phyloP scores from a whole-genome alignment of 148 eudicot genomes.

The Chenopodium quinoa region DNA sequence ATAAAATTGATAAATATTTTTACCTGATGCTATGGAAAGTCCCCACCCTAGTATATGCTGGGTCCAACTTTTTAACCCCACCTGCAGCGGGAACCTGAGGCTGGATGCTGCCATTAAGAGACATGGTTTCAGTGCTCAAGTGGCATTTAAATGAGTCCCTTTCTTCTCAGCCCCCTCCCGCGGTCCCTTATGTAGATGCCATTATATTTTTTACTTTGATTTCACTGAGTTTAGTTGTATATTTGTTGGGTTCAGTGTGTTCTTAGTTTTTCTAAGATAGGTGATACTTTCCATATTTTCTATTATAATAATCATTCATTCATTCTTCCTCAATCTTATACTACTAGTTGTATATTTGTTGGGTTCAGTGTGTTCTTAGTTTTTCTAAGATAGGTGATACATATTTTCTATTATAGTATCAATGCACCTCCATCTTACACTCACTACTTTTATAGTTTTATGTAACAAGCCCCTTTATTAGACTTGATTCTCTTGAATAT shows the following conservation, averaged over 20 bases:
- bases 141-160: not conserved
- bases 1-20: not conserved
- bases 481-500: not conserved
- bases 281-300: not conserved
- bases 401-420: not conserved
- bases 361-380: not conserved
- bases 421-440: not conserved
- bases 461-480: not conserved
- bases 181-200: not conserved
- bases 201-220: not conserved
- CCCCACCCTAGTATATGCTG: no score
- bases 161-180: not conserved
- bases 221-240: not conserved
- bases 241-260: not conserved
- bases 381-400: not conserved
- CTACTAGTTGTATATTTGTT: not conserved
- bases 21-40: not conserved
- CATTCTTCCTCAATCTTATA: not conserved
- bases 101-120: not conserved
- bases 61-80: not conserved
- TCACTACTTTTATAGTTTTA: not conserved
- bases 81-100: not conserved
- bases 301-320: not conserved
- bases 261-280: not conserved
- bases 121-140: not conserved